Evolutionary conservation across 148 eudicot genomes (phyloP).

Genomic region (Persicaria tinctoria): DNA sequence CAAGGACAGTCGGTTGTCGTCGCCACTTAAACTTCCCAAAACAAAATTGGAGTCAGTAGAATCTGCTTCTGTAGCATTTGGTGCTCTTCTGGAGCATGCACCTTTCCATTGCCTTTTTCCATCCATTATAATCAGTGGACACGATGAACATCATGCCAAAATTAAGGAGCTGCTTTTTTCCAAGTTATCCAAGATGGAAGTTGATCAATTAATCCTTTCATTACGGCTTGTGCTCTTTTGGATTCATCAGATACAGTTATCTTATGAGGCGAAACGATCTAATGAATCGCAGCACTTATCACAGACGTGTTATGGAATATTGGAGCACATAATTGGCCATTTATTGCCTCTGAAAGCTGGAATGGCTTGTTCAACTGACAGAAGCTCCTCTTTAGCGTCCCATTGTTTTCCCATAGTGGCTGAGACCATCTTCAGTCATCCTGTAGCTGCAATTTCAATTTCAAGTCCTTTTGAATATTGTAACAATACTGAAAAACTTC

Average conservation of each 20-base stretch:
- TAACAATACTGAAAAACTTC: conserved; percentile 29
- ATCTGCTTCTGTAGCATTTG: conserved; percentile 49
- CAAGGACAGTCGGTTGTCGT: conserved; percentile 15
- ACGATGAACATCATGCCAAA: conserved; percentile 21
- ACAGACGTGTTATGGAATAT: conserved; percentile 38
- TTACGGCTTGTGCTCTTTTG: conserved; percentile 66
- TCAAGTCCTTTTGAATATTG: conserved; percentile 32
- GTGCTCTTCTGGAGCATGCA: conserved; percentile 47
- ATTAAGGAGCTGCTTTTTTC: conserved; percentile 46
- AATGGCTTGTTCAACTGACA: conserved; percentile 20
- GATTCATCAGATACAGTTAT: conserved; percentile 43
- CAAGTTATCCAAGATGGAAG: conserved; percentile 40
- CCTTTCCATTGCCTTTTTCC: conserved; percentile 71
- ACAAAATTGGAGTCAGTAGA: conserved; percentile 23
- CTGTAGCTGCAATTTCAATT: conserved; percentile 45
- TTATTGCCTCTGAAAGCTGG: conserved; percentile 25
- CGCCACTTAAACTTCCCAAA: background rate
- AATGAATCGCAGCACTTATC: conserved; percentile 38
- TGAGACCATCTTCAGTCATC: conserved; percentile 57
- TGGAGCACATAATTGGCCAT: conserved; percentile 34
- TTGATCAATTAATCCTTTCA: conserved; percentile 42
- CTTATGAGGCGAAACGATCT: conserved; percentile 35
- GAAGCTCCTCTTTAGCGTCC: conserved; percentile 14
- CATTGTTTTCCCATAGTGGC: conserved; percentile 37
- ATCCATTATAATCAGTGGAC: conserved; percentile 31